These are phyloP conservation scores for Santalum album DNA, from an alignment of 164 flowering plant genomes.

Conservation along the genomic window DNA sequence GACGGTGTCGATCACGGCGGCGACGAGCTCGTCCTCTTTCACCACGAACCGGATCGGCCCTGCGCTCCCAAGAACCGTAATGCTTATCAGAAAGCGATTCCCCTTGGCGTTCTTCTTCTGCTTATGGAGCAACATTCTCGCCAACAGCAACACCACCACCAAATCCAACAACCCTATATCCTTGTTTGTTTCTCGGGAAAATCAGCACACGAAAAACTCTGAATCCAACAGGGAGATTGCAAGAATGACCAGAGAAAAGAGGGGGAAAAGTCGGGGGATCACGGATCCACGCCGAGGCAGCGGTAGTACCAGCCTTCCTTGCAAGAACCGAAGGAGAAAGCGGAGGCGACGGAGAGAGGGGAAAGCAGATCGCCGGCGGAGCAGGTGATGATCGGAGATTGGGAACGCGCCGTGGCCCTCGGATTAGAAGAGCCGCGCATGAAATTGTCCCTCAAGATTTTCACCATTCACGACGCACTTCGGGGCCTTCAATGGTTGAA, in stretches of 20 bases:
- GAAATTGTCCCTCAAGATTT: slow-evolving; percentile 29
- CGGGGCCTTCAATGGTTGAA: too few relatives aligned
- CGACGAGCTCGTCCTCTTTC: slow-evolving; percentile 41
- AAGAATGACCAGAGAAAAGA: not conserved
- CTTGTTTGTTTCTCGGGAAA: too few relatives aligned
- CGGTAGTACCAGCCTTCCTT: slow-evolving; percentile 85
- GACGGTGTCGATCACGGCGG: slow-evolving; percentile 45
- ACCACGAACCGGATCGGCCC: slow-evolving; percentile 58
- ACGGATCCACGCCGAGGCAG: slow-evolving; percentile 67
- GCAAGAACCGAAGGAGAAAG: slow-evolving; percentile 48
- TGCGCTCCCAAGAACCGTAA: slow-evolving; percentile 56
- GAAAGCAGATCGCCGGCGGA: slow-evolving; percentile 23
- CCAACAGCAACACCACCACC: not conserved
- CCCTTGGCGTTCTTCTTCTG: slow-evolving; percentile 25
- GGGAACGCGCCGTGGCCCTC: not conserved
- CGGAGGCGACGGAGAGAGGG: slow-evolving; percentile 7
- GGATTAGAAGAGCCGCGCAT: slow-evolving; percentile 17
- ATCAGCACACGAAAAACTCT: not conserved
- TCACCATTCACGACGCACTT: slow-evolving; percentile 51
- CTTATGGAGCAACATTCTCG: slow-evolving; percentile 19
- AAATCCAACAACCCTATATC: not conserved
- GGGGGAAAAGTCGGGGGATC: not conserved
- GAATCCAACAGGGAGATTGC: not conserved
- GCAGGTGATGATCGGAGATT: slow-evolving; percentile 8
- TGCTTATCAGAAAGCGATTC: slow-evolving; percentile 37